Evolutionary conservation across 176 grass and related monocot genomes (phyloP).

Genomic region (Alloteropsis semialata): DNA sequence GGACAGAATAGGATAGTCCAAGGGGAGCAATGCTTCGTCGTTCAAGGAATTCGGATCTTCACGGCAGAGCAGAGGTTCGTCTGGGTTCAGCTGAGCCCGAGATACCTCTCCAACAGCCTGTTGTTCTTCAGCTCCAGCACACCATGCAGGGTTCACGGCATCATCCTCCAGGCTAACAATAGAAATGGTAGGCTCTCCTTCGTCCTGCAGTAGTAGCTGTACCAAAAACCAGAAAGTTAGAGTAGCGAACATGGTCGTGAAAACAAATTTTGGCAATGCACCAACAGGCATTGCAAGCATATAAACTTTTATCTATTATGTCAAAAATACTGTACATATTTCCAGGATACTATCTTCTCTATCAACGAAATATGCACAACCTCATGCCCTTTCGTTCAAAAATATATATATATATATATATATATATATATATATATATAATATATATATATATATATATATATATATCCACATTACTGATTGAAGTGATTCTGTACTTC

Average conservation of each 20-base stretch:
- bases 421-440: not conserved
- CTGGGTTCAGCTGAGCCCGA: conserved; percentile 22
- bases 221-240: not conserved
- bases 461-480: not conserved
- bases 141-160: conserved; percentile 41
- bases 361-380: not conserved
- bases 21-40: conserved; percentile 24
- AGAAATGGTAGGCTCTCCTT: conserved; percentile 18
- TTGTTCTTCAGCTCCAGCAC: conserved; percentile 33
- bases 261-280: not conserved
- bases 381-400: not conserved
- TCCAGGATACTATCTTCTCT: not conserved
- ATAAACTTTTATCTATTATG: not conserved
- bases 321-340: not conserved
- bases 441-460: no score
- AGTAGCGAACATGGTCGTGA: not conserved
- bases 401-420: not conserved
- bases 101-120: conserved; percentile 29
- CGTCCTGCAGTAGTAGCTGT: not conserved
- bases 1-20: conserved; percentile 41
- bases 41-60: conserved; percentile 61
- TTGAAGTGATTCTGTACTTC: not conserved
- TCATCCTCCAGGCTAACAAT: conserved; percentile 39
- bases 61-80: conserved; percentile 51
- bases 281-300: not conserved